A percentile compares a stretch with the other conserved stretches of the same genome.
Conservation (phyloP, 1,139 yeast genomes). For the Geotrichum phurueaensis region DNA sequence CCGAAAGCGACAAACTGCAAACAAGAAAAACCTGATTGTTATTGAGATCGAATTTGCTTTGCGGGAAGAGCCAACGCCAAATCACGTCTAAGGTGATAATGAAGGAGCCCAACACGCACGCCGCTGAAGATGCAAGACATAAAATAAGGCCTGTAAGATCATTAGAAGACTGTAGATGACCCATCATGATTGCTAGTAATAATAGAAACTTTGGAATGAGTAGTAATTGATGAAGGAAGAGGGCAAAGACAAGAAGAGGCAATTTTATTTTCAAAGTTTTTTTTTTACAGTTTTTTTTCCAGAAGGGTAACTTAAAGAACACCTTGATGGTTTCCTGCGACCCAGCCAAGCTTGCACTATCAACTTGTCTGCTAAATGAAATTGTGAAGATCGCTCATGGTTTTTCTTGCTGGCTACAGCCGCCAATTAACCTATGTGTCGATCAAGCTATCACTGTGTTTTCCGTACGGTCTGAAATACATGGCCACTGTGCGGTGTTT, state of each 20-base stretch:
- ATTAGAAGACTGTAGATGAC: constrained; percentile 12
- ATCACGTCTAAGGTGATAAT: constrained; percentile 49
- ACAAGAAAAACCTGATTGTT: constrained; percentile 58
- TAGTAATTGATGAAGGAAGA: neutral
- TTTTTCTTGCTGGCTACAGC: too few relatives aligned
- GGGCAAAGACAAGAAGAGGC: neutral
- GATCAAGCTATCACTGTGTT: neutral
- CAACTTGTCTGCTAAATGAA: too few relatives aligned
- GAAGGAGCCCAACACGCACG: constrained; percentile 56
- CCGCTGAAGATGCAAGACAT: constrained; percentile 49
- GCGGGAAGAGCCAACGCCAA: constrained; percentile 39
- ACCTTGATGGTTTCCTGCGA: neutral
- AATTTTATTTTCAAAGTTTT: neutral
- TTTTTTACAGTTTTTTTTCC: neutral
- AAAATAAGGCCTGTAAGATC: constrained; percentile 51
- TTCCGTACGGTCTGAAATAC: neutral
- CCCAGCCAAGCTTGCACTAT: neutral
- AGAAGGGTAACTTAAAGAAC: neutral
- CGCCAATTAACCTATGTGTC: too few relatives aligned
- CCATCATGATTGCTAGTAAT: neutral
- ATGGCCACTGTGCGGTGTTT: neutral
- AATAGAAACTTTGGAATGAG: neutral
- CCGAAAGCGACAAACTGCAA: constrained; percentile 60
- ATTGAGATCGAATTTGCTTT: constrained; percentile 44
- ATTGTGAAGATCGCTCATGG: too few relatives aligned